phyloP scores from a whole-genome alignment of 805 yeast species.

The Metschnikowia shivogae region DNA sequence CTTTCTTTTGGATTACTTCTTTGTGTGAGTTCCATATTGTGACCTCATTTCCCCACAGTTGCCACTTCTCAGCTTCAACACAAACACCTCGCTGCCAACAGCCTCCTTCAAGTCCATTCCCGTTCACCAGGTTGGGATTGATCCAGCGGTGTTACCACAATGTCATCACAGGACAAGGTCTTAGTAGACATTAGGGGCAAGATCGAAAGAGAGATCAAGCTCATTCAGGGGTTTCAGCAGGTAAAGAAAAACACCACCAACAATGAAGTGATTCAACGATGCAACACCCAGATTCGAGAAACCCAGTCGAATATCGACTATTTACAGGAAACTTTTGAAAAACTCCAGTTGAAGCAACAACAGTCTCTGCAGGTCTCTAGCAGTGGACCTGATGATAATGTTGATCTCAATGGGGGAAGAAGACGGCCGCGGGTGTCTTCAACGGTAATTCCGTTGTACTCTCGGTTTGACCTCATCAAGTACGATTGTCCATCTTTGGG shows the following conservation, averaged over 20 bases:
- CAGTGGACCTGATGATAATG: slow-evolving; percentile 7
- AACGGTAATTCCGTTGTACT: slow-evolving; percentile 42
- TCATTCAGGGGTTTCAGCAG: slow-evolving; percentile 82
- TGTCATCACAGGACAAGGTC: slow-evolving; percentile 26
- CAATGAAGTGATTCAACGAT: slow-evolving; percentile 79
- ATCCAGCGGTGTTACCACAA: background rate
- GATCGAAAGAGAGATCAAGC: slow-evolving; percentile 83
- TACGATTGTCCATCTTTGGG: slow-evolving; percentile 94
- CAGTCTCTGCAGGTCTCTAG: slow-evolving; percentile 9
- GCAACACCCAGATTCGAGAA: slow-evolving; percentile 86
- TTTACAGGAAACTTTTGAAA: slow-evolving; percentile 69
- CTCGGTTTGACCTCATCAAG: slow-evolving; percentile 77
- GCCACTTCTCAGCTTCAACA: background rate
- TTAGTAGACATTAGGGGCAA: slow-evolving; percentile 71
- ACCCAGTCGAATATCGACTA: slow-evolving; percentile 90
- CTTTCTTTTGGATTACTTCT: too few relatives aligned
- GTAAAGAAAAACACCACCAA: slow-evolving; percentile 76
- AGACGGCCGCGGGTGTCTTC: slow-evolving; percentile 8
- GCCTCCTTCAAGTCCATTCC: background rate
- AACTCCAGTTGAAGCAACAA: slow-evolving; percentile 41
- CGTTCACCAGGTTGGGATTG: too few relatives aligned
- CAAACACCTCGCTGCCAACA: slow-evolving; percentile 1
- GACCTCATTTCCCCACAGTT: background rate
- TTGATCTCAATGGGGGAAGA: slow-evolving; percentile 2
- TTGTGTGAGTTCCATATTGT: too few relatives aligned